Base-by-base conservation (phyloP, 23 red algal genomes). In the Gracilaria caudata region DNA sequence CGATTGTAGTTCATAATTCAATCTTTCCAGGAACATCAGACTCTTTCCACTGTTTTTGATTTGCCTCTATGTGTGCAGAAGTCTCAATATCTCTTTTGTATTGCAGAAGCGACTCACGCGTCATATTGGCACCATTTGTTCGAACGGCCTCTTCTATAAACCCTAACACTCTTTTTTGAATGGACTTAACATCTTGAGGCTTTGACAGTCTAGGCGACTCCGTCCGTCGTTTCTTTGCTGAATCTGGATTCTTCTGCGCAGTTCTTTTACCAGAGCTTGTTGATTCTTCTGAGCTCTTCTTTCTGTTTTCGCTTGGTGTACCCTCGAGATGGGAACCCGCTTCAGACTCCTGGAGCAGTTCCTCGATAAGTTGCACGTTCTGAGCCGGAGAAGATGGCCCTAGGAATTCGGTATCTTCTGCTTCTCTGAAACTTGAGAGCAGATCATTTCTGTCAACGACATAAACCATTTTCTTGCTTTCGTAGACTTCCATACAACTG, bases 41-140 rank as follows among this genome's bases (percentile, higher is more conserved):
- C 25, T 63, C 58, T 30, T 63, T 63, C 58, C 8, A 30, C 25
- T 45, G 41, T 4, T 10, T 16, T 16, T 9, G 49, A 17, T 53
- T 53, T 16, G 61, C 35, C 61, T 66, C 61, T 16, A 66, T 35
- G 7, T 17, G 29, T 8, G 7, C 13, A 12, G 14, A 35, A 66
- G 8, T 35, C 14, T 86, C 66, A 12, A 86, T 44, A 58, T 86
- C 82, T 26, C 39, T 54, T 19, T 36, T 55, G 20, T 86, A 86
- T 11, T 55, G 60, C 41, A 64, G 61, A n/a, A 86, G 61, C 0
- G 82, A 86, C 23, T 71, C 82, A 19, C 60, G 82, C 39, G 64
- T 86, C 47, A 86, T 68, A 26, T 63, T 86, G 17, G 60, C 82
- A 30, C 82, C 82, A 59, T 86, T 86, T 26, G 60, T 86, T 35